These are phyloP conservation scores for Botrytis tulipae DNA, from an alignment of 2,329 filamentous ascomycete species.

Conservation along the genomic window DNA sequence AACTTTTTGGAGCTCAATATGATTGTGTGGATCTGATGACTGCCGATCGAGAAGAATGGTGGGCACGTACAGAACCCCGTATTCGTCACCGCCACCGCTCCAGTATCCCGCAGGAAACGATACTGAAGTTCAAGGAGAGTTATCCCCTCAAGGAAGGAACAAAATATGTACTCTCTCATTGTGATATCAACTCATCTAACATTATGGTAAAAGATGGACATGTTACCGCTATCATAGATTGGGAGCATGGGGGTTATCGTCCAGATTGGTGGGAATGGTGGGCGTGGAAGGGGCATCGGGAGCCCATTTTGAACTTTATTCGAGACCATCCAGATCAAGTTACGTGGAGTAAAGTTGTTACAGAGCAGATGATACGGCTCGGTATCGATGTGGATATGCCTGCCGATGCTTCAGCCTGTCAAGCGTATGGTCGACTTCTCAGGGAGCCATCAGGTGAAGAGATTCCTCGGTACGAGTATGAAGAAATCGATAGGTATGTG, in stretches of 20 bases:
- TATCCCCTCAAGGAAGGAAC: background rate
- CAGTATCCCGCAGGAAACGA: fast-evolving
- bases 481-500: background rate
- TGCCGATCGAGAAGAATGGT: background rate
- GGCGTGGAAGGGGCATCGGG: fast-evolving
- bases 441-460: fast-evolving
- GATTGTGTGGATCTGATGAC: background rate
- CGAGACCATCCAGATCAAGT: background rate
- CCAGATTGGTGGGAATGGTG: conserved; percentile 8
- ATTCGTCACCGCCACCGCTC: fast-evolving
- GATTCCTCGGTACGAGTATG: background rate
- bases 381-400: background rate
- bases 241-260: conserved; percentile 2
- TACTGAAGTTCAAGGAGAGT: background rate
- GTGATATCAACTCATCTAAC: background rate
- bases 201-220: conserved; percentile 14
- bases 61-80: conserved; percentile 1
- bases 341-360: background rate
- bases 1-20: fast-evolving
- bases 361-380: background rate
- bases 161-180: conserved; percentile 7
- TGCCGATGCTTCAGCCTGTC: background rate
- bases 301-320: fast-evolving
- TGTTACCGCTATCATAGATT: conserved; percentile 8
- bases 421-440: too few relatives aligned